phyloP scores from a whole-genome alignment of 805 yeast species.

The Spathaspora hagerdaliae region DNA sequence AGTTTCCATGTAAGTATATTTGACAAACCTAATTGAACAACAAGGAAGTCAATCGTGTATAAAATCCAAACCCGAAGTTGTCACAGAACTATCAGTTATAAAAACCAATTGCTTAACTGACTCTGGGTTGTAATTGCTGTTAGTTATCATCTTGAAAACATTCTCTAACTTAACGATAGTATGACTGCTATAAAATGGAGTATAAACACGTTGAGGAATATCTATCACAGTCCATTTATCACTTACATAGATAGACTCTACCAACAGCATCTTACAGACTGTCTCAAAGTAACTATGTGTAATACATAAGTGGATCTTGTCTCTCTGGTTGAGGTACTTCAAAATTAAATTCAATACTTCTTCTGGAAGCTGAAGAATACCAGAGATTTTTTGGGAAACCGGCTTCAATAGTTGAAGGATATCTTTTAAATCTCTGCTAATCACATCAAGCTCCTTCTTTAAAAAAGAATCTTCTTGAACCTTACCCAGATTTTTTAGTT shows the following conservation, averaged over 20 bases:
- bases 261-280: background rate
- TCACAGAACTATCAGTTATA: background rate
- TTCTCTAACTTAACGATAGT: background rate
- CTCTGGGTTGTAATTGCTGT: background rate
- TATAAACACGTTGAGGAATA: background rate
- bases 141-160: background rate
- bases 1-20: background rate
- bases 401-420: background rate
- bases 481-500: background rate
- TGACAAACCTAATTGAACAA: background rate
- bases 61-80: background rate
- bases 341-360: background rate
- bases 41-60: background rate
- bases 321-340: background rate
- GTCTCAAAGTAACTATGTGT: background rate
- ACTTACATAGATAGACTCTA: background rate
- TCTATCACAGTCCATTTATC: too few relatives aligned
- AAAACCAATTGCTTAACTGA: background rate
- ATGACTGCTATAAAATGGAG: background rate
- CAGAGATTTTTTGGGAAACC: too few relatives aligned
- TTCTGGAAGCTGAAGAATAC: background rate
- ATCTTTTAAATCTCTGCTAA: background rate
- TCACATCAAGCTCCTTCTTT: too few relatives aligned
- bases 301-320: background rate
- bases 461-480: background rate